Base-by-base conservation (phyloP, 2,329 filamentous ascomycete species). In the Fusarium nisikadoi region DNA sequence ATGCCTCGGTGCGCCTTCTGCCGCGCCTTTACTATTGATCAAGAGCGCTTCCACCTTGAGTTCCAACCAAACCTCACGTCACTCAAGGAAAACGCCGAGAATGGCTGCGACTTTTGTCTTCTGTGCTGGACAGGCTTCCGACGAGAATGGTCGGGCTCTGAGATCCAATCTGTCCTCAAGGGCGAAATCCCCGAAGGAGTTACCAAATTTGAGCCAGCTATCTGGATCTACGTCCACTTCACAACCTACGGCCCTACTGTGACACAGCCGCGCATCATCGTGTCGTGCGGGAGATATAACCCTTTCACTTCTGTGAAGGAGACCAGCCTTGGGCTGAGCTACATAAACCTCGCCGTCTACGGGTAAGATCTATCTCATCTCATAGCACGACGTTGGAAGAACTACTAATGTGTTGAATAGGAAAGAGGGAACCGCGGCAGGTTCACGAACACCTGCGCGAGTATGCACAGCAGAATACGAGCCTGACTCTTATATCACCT, bases 221-320 rank as follows among this genome's bases (percentile, higher is more conserved):
- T 66, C 6, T 67, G 65, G 62, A 60, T 67, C 16, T 66, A 66
- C 20, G 46, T 55, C 6, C 50, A 66, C n/a, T 60, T 67, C 8
- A 43, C 33, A 29, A 50, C 65, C 8, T 58, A 23, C 17, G 8
- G 38, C 6, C 27, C 36, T 12, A 57, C n/a, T 8, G 7, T 39
- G 6, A 16, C 36, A 33, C 65, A 66, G 4, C 62, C 62, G 4
- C 29, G 43, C 9, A 43, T 66, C 3, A 49, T 46, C 0, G 53
- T 67, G 4, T 59, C 39, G 2, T 67, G 62, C 19, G 65, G 65
- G 8, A 43, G 46, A 35, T 38, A 53, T 12, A 42, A 58, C 0
- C 29, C 36, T 3, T 27, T 66, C n/a, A 53, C 41, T 9, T 64
- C 50, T 7, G 23, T 36, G 5, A 52, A n/a, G 10, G 39, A 60